Evolutionary conservation across 1,284 basidiomycete genomes (phyloP).

Genomic region (Exsudoporus floridanus): DNA sequence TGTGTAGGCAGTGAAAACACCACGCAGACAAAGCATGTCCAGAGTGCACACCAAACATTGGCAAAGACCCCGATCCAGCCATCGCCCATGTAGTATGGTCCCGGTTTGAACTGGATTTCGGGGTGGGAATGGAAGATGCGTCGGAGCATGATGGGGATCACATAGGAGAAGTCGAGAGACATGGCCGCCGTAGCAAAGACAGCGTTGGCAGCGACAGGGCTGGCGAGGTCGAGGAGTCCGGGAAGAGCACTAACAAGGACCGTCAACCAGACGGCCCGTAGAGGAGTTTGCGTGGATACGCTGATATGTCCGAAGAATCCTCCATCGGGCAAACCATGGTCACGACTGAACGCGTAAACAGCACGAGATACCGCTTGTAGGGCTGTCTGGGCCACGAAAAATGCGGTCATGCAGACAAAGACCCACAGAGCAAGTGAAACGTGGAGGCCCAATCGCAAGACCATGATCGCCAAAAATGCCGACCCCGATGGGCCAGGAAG

Average conservation of each 20-base stretch:
- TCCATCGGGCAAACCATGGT: conserved; percentile 78
- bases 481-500: conserved; percentile 66
- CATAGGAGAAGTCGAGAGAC: conserved; percentile 69
- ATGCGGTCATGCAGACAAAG: conserved; percentile 78
- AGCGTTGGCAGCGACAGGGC: conserved; percentile 76
- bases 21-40: conserved; percentile 68
- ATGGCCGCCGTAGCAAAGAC: conserved; percentile 82
- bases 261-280: conserved; percentile 81
- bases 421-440: conserved; percentile 74
- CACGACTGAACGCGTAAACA: conserved; percentile 88
- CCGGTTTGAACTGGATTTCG: conserved; percentile 82
- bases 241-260: conserved; percentile 71
- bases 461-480: conserved; percentile 60
- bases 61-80: conserved; percentile 64
- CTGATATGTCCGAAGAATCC: conserved; percentile 78
- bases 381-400: conserved; percentile 80
- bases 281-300: conserved; percentile 67
- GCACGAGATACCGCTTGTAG: conserved; percentile 87
- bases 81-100: conserved; percentile 83
- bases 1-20: conserved; percentile 74
- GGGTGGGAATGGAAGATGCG: conserved; percentile 77
- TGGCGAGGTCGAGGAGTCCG: conserved; percentile 75
- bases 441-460: conserved; percentile 66
- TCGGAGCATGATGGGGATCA: conserved; percentile 73
- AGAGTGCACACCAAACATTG: conserved; percentile 67